Percentiles rank a stretch among this genome's conserved stretches.
phyloP scores from a whole-genome alignment of 305 asterid species.

The Solanum hybrid region DNA sequence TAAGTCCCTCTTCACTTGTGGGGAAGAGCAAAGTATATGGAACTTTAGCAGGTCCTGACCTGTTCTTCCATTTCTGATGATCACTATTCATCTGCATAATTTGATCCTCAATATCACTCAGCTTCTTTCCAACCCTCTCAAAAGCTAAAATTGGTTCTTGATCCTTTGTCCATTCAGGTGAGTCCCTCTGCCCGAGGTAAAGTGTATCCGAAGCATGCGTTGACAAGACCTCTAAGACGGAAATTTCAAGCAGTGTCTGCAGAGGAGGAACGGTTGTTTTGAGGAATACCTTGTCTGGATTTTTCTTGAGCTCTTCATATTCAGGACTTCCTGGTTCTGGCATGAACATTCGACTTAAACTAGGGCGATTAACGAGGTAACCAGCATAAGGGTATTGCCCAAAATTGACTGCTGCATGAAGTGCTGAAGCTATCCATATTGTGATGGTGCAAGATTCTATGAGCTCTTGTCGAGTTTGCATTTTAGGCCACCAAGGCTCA shows the following conservation, averaged over 20 bases:
- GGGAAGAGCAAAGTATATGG: slow-evolving; percentile 74
- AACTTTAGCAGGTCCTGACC: slow-evolving; percentile 60
- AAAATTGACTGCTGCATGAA: slow-evolving; percentile 89
- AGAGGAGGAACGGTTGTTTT: slow-evolving; percentile 59
- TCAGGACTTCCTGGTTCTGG: background rate
- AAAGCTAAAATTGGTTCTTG: slow-evolving; percentile 40
- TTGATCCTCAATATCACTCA: slow-evolving; percentile 39
- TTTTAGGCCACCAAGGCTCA: slow-evolving; percentile 74
- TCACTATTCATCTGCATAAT: slow-evolving; percentile 50
- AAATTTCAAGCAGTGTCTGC: slow-evolving; percentile 51
- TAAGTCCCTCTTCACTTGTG: slow-evolving; percentile 54
- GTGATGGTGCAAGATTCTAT: slow-evolving; percentile 53
- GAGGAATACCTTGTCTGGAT: slow-evolving; percentile 55
- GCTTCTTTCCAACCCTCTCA: slow-evolving; percentile 37
- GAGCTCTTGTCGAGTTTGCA: slow-evolving; percentile 45
- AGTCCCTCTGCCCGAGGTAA: slow-evolving; percentile 66
- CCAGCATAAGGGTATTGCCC: slow-evolving; percentile 86
- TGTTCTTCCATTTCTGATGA: slow-evolving; percentile 41
- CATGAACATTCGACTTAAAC: background rate
- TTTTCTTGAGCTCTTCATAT: background rate
- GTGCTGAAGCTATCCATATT: slow-evolving; percentile 82
- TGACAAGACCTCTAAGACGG: slow-evolving; percentile 56
- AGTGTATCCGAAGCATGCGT: slow-evolving; percentile 68
- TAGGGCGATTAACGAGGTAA: slow-evolving; percentile 16
- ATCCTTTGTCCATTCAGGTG: slow-evolving; percentile 68